Base-by-base conservation (phyloP, 345 rosid genomes). In the Combretum micranthum region DNA sequence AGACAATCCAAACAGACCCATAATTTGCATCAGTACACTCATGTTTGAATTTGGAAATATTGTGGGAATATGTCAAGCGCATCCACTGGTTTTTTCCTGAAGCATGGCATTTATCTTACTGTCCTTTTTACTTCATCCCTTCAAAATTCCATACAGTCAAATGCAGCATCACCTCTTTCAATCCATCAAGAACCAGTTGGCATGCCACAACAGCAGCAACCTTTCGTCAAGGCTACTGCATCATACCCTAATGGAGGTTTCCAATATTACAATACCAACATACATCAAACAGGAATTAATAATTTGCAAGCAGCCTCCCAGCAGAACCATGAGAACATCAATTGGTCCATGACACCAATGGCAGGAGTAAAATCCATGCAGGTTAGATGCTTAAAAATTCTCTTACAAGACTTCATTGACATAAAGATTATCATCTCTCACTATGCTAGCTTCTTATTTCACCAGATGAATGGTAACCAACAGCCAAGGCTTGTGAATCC, bases 101-200 rank as follows among this genome's bases (percentile, higher is more conserved):
- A 32, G 9, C 9, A 5, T 7, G 10, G 39, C 39, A 32, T 32
- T 32, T 9, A 32, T 32, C 39, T 32, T 32, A 32, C 10, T 32
- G 9, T 7, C 39, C 39, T 32, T 32, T 32, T 32, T 32, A 7
- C 9, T 32, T 32, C 39, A 32, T 7, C 10, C 64, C 51, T 25
- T 2, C 21, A 50, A 57, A n/a, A 63, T 46, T 19, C 63, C 49
- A 13, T 68, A 59, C 62, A 82, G 92, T 69, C 88, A 62, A 77
- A 68, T 47, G 77, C 69, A 76, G 71, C 53, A 56, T 77, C 83
- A 15, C 81, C 88, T 43, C 72, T 74, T 54, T 70, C 80, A 8
- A 52, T 73, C 60, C 79, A 76, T 70, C 82, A 76, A 57, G 79
- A 82, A 44, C 86, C 80, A 64, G 61, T 67, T 63, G 72, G 79